phyloP scores from a whole-genome alignment of 2,329 filamentous ascomycete genomes.

The Paraphaeosphaeria minitans region DNA sequence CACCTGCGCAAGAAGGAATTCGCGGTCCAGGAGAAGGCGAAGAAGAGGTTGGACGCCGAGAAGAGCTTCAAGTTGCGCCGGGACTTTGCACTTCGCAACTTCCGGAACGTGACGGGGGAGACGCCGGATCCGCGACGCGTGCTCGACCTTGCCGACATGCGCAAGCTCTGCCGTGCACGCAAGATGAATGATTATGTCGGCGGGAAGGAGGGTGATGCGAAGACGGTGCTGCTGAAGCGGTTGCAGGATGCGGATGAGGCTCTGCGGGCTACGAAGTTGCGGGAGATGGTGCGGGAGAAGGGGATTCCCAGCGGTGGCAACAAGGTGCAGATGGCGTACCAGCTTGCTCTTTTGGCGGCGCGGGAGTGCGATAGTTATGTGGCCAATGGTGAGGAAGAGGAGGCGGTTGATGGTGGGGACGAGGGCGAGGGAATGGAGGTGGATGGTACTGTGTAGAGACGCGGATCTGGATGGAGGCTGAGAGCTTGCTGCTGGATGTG shows the following conservation, averaged over 20 bases:
- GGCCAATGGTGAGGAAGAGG: conserved; percentile 7
- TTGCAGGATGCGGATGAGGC: conserved; percentile 31
- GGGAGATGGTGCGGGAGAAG: conserved; percentile 28
- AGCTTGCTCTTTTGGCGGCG: conserved; percentile 33
- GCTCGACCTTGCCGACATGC: conserved; percentile 29
- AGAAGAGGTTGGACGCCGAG: background rate
- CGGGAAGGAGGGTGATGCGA: conserved; percentile 1
- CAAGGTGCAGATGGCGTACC: conserved; percentile 32
- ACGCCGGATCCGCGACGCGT: conserved; percentile 31
- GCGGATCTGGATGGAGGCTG: background rate
- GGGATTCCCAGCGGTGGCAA: conserved; percentile 26
- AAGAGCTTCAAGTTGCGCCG: conserved; percentile 4
- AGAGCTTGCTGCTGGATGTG: background rate
- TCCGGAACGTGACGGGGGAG: conserved; percentile 14
- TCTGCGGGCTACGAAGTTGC: conserved; percentile 25
- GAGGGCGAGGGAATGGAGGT: conserved; percentile 3
- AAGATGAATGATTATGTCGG: conserved; percentile 20
- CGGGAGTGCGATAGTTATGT: conserved; percentile 24
- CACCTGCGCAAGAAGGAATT: conserved; percentile 17
- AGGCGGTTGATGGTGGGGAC: conserved; percentile 11
- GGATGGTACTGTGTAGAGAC: background rate
- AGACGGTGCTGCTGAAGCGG: conserved; percentile 26
- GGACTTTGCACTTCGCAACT: conserved; percentile 4
- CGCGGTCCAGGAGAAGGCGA: background rate
- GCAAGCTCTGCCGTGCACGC: conserved; percentile 26